Evolutionary conservation across 805 yeast genomes (phyloP), one percentile per base, ranked within the genome.

Genomic region (Yamadazyma endophytica): DNA sequence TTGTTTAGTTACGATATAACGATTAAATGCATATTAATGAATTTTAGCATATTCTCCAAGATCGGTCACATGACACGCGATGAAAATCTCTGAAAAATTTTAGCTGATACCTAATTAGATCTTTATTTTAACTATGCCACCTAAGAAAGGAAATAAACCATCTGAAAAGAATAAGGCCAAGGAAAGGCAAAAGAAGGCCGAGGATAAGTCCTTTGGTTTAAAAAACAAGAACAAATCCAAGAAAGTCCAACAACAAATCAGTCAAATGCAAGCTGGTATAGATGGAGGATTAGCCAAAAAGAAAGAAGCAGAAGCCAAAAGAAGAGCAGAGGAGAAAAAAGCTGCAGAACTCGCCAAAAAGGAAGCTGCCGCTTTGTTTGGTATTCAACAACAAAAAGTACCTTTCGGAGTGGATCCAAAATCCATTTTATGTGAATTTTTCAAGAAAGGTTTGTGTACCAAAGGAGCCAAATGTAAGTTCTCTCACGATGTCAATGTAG

Each of bases 361-460:
- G 28, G 97, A 90, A 51, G 94, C 95, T 4, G 81, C 86, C 9
- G 81, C 82, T 12, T 61, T 90, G 26, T 74, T 87, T 47, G 82
- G 79, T 19, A 68, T 86, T 30, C 82, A 75, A 33, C 70, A 67
- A 27, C 97, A 86, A 56, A 87, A 86, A 54, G 85, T 90, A 19
- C 95, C 96, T 24, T 88, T 90, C 51, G 98, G 98, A 32, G 97
- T 88, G 37, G 97, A 92, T 62, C 98, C 98, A 33, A 90, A 92
- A 63, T 77, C 95, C 1, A 82, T 92, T 21, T 61, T 92, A 13
- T 92, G 98, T 75, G 84, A 85, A 36, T 79, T 77, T 59, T 90
- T 87, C 77, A 92, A 81, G 61, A 77, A 82, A 44, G 71, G 73
- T 24, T 87, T 95, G 16, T 92, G 98, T 75, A 77, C 80, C 43